Evolutionary conservation across 2,329 filamentous ascomycete species (phyloP).

Genomic region (Teratosphaeria pseudoeucalypti): DNA sequence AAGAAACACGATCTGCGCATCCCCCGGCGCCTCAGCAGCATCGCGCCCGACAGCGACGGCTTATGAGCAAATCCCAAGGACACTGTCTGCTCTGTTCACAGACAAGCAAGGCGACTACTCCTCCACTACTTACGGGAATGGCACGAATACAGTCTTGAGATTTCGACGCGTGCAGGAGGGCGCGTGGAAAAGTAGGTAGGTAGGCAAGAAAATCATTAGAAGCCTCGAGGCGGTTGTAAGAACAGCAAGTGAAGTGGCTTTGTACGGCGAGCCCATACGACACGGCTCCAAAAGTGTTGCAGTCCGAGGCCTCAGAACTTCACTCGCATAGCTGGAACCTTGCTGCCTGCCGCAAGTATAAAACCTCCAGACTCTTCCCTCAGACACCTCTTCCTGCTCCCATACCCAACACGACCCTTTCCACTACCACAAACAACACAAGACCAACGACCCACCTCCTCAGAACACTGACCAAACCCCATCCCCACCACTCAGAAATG

Average conservation of each 20-base stretch:
- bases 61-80: too few species aligned
- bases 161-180: background rate
- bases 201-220: background rate
- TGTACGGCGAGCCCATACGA: background rate
- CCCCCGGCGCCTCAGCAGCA: too few species aligned
- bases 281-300: background rate
- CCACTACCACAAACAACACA: background rate
- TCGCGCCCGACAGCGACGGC: too few species aligned
- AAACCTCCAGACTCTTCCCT: background rate
- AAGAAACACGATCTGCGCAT: too few species aligned
- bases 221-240: background rate
- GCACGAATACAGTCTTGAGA: background rate
- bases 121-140: too few species aligned
- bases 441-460: background rate
- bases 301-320: background rate
- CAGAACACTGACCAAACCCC: background rate
- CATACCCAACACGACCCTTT: background rate
- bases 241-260: background rate
- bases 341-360: background rate
- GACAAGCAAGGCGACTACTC: too few species aligned
- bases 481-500: conserved; percentile 2
- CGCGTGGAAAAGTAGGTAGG: too few species aligned
- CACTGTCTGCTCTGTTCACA: too few species aligned
- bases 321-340: background rate
- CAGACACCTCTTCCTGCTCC: background rate